Evolutionary conservation across 2,329 filamentous ascomycete genomes (phyloP), one percentile per base, ranked within the genome.

Genomic region (Pestalotiopsis sp.): DNA sequence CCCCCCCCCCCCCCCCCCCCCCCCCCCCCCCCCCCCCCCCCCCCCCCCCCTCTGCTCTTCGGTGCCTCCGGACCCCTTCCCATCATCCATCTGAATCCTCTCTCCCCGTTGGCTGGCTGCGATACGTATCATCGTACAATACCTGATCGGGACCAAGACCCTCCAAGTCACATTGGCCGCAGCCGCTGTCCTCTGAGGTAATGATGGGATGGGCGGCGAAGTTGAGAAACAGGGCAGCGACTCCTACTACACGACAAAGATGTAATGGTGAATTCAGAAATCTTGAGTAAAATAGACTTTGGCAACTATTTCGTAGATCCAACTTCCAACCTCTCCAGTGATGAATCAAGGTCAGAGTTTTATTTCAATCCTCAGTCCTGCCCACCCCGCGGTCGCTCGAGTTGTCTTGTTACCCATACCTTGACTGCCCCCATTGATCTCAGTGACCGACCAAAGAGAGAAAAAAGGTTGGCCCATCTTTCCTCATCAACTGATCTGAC

Each of bases 141-240:
- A n/a, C 45, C 45, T 52, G 45, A 52, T 52, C 45, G 45, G 45
- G 59, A 39, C 41, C 25, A 62, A 39, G 59, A 62, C 59, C 59
- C 59, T 62, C 59, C 27, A 39, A 41, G 59, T 62, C 36, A 39
- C 31, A 62, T 36, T 62, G 59, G 59, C 59, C 31, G 36, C n/a
- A 39, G 31, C 59, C 14, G 57, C 57, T 36, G 13, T 62, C n/a
- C 61, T 64, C 61, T 64, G 61, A 64, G 61, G 61, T 64, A 64
- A 64, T 64, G 61, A 64, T 38, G 61, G 45, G 31, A 64, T 64
- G 36, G 57, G 61, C 61, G 61, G 61, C 61, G 38, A 64, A 45
- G 61, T 45, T 49, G 57, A 25, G 61, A 64, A 64, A 52, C 61
- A 64, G 61, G 59, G 59, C 59, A 62, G 25, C 14, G 31, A 36